Percentiles rank a stretch among this genome's conserved stretches.
These are phyloP conservation scores for Peniophora sp. DNA, from an alignment of 1,284 basidiomycete species.

Conservation along the genomic window DNA sequence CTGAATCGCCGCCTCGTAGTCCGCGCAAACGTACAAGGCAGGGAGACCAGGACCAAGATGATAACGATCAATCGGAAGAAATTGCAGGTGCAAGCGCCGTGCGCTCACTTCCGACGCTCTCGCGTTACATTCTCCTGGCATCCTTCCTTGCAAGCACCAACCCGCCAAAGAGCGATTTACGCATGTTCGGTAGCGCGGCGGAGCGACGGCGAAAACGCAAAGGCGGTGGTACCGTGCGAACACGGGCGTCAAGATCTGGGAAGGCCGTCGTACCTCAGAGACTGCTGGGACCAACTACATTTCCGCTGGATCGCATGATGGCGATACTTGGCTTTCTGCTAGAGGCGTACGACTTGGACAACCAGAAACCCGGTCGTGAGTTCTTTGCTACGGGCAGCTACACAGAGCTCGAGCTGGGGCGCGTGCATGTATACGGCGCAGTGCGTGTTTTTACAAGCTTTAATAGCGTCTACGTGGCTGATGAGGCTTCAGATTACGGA, in stretches of 20 bases:
- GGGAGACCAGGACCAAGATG: slow-evolving; percentile 1
- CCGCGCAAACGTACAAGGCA: slow-evolving; percentile 5
- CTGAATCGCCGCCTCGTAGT: slow-evolving; percentile 10
- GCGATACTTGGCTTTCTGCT: slow-evolving; percentile 80
- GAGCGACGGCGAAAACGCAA: slow-evolving; percentile 59
- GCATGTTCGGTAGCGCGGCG: slow-evolving; percentile 70
- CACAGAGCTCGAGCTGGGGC: slow-evolving; percentile 59
- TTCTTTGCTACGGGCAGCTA: slow-evolving; percentile 51
- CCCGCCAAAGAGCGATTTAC: slow-evolving; percentile 72
- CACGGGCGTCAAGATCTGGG: slow-evolving; percentile 26
- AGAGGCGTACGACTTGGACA: slow-evolving; percentile 71
- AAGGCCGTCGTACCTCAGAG: slow-evolving; percentile 61
- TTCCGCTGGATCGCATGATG: slow-evolving; percentile 76
- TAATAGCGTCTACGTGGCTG: not conserved
- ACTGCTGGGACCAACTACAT: slow-evolving; percentile 73
- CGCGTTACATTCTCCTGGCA: slow-evolving; percentile 75
- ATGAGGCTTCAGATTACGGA: slow-evolving; percentile 55
- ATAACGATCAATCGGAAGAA: slow-evolving; percentile 4
- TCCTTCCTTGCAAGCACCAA: slow-evolving; percentile 85
- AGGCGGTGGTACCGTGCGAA: slow-evolving; percentile 30
- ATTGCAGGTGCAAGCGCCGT: slow-evolving; percentile 12
- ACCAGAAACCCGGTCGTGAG: slow-evolving; percentile 35
- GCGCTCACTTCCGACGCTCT: slow-evolving; percentile 43
- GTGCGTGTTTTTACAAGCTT: slow-evolving; percentile 30
- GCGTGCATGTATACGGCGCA: slow-evolving; percentile 48